These are phyloP conservation scores for Xylariaceae sp. DNA, from an alignment of 2,329 filamentous ascomycete genomes.

Conservation along the genomic window DNA sequence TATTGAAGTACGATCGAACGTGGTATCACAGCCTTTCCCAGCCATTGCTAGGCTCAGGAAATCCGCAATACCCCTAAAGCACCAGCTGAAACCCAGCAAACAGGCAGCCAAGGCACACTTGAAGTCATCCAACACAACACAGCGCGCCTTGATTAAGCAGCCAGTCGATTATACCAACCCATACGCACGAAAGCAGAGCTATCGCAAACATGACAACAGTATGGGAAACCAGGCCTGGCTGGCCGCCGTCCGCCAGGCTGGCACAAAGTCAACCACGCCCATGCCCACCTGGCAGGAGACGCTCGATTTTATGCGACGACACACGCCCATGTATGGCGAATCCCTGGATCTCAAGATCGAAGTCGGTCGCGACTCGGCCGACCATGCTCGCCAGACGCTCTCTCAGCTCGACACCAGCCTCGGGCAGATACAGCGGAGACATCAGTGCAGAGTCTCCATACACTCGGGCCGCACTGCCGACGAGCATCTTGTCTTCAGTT, in stretches of 20 bases:
- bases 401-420: constrained; percentile 23
- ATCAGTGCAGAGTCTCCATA: constrained; percentile 23
- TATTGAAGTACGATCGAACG: too few relatives aligned
- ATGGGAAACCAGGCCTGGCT: constrained; percentile 18
- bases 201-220: constrained; percentile 18
- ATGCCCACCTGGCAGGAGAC: constrained; percentile 18
- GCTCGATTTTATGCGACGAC: constrained; percentile 22
- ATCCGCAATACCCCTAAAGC: too few relatives aligned
- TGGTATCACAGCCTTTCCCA: too few relatives aligned
- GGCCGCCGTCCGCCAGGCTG: constrained; percentile 8
- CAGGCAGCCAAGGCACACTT: too few relatives aligned
- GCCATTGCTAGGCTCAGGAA: too few relatives aligned
- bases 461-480: constrained; percentile 14
- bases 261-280: constrained; percentile 3
- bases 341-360: constrained; percentile 25
- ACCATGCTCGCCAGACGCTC: constrained; percentile 19
- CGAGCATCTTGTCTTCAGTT: constrained; percentile 19
- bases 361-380: constrained; percentile 23
- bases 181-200: background rate
- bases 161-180: constrained; percentile 9
- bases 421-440: constrained; percentile 21
- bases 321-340: constrained; percentile 23
- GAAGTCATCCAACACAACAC: too few relatives aligned
- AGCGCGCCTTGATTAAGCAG: background rate
- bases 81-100: too few relatives aligned